These are phyloP conservation scores for Stipa capillata DNA, from an alignment of 176 grass and related monocot genomes.

Conservation along the genomic window DNA sequence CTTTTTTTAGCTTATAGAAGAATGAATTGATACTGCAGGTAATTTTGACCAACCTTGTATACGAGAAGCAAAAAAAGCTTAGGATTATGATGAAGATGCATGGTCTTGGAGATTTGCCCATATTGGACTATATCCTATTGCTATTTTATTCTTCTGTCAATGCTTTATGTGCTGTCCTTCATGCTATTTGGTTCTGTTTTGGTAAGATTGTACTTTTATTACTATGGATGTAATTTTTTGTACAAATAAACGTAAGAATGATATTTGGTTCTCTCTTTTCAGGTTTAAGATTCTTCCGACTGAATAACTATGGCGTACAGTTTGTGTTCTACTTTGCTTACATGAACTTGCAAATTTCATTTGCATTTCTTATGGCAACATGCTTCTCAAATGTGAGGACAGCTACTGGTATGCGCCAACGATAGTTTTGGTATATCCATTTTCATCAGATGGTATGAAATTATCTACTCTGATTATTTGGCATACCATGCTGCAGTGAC, in stretches of 20 bases:
- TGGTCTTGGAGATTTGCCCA: slow-evolving; percentile 62
- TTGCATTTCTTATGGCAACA: slow-evolving; percentile 57
- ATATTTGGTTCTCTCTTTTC: slow-evolving; percentile 24
- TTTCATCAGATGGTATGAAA: background rate
- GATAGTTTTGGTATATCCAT: background rate
- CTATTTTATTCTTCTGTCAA: slow-evolving; percentile 70
- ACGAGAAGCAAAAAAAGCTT: slow-evolving; percentile 80
- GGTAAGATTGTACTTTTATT: slow-evolving; percentile 33
- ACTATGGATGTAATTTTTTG: background rate
- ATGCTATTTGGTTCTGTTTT: slow-evolving; percentile 60
- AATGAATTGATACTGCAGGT: slow-evolving; percentile 36
- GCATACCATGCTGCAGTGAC: slow-evolving; percentile 49
- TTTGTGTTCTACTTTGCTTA: slow-evolving; percentile 64
- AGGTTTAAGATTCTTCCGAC: slow-evolving; percentile 64
- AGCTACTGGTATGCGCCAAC: slow-evolving; percentile 46
- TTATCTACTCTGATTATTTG: slow-evolving; percentile 14
- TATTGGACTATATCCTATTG: slow-evolving; percentile 84
- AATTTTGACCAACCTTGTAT: slow-evolving; percentile 57
- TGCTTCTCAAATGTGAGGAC: slow-evolving; percentile 68
- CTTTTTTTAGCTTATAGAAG: slow-evolving; percentile 2
- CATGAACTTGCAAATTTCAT: slow-evolving; percentile 78
- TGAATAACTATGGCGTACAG: slow-evolving; percentile 59
- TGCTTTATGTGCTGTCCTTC: slow-evolving; percentile 62
- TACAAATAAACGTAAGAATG: background rate
- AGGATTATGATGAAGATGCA: slow-evolving; percentile 94